Evolutionary conservation across 1,139 yeast genomes (phyloP).

Genomic region (Tardiomyces blankii): DNA sequence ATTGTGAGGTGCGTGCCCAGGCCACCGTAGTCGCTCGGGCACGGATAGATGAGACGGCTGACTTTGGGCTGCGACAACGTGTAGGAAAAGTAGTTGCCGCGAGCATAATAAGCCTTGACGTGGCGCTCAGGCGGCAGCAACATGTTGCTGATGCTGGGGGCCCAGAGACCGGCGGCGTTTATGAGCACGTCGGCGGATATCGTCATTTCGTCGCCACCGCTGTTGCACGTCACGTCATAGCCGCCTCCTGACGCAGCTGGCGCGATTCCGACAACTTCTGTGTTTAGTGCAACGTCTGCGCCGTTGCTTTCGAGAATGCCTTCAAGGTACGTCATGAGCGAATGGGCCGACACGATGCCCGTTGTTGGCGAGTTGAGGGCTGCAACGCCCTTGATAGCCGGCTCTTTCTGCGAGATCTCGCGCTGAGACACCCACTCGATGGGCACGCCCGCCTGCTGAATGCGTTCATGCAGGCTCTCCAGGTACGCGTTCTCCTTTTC

Average conservation of each 20-base stretch:
- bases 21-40: conserved; percentile 65
- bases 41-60: conserved; percentile 52
- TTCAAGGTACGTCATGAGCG: conserved; percentile 49
- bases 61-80: conserved; percentile 35
- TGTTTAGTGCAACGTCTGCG: conserved; percentile 55
- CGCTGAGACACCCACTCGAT: conserved; percentile 41
- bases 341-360: conserved; percentile 78
- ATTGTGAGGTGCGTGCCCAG: conserved; percentile 82
- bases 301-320: conserved; percentile 43
- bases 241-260: conserved; percentile 14
- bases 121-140: conserved; percentile 55
- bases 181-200: conserved; percentile 49
- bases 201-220: conserved; percentile 28
- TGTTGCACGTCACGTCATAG: conserved; percentile 15
- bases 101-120: conserved; percentile 54
- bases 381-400: conserved; percentile 47
- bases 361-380: conserved; percentile 71
- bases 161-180: conserved; percentile 71
- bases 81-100: conserved; percentile 70
- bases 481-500: conserved; percentile 52
- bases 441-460: conserved; percentile 39
- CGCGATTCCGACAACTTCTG: conserved; percentile 42
- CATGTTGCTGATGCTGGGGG: conserved; percentile 57
- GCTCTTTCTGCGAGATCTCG: conserved; percentile 41
- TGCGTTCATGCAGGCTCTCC: conserved; percentile 39